Conservation (phyloP, 768 basidiomycete genomes). For the Leccinum fibrillosum region DNA sequence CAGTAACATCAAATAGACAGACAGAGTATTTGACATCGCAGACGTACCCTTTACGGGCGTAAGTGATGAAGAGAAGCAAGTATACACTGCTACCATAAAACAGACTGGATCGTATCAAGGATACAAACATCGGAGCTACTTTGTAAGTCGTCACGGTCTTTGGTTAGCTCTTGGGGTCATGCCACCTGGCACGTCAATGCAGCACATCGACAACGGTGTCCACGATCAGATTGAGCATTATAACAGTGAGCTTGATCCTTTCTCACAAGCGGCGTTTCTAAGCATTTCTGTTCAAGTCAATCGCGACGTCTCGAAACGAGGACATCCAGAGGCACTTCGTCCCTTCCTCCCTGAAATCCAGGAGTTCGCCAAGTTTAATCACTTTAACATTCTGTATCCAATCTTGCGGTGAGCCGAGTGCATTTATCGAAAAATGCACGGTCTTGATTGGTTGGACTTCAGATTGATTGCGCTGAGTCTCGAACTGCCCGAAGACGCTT, state of each 20-base stretch:
- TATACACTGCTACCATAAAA: background rate
- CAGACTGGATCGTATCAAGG: background rate
- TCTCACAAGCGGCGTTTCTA: background rate
- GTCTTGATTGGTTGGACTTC: background rate
- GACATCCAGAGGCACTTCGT: background rate
- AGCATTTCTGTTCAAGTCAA: background rate
- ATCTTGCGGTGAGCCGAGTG: background rate
- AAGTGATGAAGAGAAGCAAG: background rate
- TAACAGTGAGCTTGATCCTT: background rate
- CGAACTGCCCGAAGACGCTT: background rate
- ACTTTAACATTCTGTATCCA: background rate
- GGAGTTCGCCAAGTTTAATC: background rate
- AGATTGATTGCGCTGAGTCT: background rate
- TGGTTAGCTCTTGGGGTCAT: background rate
- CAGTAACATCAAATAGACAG: background rate
- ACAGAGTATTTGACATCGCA: background rate
- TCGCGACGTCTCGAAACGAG: background rate
- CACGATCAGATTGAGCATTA: background rate
- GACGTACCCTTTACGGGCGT: background rate
- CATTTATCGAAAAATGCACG: background rate
- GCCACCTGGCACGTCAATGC: background rate
- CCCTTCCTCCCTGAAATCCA: background rate
- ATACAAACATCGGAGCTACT: background rate
- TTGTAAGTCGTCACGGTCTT: background rate
- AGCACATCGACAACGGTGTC: background rate